phyloP scores from a whole-genome alignment of 495 filamentous ascomycete genomes.

The Cairneyella variabilis region DNA sequence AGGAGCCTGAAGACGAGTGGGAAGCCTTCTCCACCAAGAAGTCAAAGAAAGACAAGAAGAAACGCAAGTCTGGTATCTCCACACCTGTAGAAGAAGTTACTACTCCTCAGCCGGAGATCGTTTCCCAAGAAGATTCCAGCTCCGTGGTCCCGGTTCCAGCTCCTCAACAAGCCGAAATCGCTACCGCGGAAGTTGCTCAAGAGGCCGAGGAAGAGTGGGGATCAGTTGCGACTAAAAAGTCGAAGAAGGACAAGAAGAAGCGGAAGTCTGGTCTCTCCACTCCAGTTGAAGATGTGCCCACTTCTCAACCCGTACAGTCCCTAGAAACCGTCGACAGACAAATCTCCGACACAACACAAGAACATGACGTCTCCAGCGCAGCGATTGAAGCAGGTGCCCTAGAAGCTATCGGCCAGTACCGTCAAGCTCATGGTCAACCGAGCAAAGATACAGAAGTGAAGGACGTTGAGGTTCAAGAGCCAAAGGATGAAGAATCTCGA shows the following conservation, averaged over 20 bases:
- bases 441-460: neutral
- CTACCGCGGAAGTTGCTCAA: neutral
- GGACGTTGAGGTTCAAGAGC: neutral
- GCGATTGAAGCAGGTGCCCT: constrained; percentile 24
- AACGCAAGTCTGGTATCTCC: constrained; percentile 13
- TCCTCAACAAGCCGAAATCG: too few relatives aligned
- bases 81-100: constrained; percentile 1
- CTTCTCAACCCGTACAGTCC: neutral
- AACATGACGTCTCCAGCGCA: neutral
- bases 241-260: constrained; percentile 28
- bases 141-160: too few relatives aligned
- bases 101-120: constrained; percentile 3
- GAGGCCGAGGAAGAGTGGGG: constrained; percentile 8
- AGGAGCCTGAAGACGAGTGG: constrained; percentile 13
- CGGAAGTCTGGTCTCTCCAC: constrained; percentile 17
- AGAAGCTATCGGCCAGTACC: constrained; percentile 18
- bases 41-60: constrained; percentile 24
- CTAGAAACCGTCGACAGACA: too few relatives aligned
- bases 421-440: too few relatives aligned
- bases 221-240: constrained; percentile 9
- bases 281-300: neutral
- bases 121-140: too few relatives aligned
- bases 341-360: neutral
- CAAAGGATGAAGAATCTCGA: neutral
- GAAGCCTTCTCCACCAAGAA: constrained; percentile 11